phyloP scores from a whole-genome alignment of 1,284 basidiomycete species.

The Entoloma clypeatum region DNA sequence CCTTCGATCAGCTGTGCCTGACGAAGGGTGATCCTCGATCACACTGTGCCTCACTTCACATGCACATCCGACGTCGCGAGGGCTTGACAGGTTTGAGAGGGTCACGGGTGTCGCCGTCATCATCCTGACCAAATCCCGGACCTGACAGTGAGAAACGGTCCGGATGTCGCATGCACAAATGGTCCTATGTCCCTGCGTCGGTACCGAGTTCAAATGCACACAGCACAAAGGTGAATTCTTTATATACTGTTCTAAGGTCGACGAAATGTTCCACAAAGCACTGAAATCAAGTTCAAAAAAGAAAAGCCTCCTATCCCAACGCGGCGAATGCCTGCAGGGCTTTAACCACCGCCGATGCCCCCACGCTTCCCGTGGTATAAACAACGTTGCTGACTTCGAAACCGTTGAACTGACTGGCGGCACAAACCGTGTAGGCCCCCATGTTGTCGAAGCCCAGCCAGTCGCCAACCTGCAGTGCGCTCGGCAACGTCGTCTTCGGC shows the following conservation, averaged over 20 bases:
- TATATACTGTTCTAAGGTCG: conserved; percentile 8
- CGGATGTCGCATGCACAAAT: conserved; percentile 28
- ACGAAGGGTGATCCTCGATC: conserved; percentile 32
- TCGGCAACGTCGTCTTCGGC: conserved; percentile 57
- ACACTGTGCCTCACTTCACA: too few relatives aligned
- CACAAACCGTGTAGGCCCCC: conserved; percentile 93
- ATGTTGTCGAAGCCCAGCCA: conserved; percentile 92
- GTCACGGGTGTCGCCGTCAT: too few relatives aligned
- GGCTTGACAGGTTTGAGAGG: too few relatives aligned
- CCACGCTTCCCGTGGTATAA: conserved; percentile 52
- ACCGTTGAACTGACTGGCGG: conserved; percentile 87
- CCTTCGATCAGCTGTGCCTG: conserved; percentile 34
- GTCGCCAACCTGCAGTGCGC: conserved; percentile 74
- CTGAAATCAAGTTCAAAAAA: conserved; percentile 1
- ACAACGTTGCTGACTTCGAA: conserved; percentile 65
- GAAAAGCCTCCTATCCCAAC: conserved; percentile 25
- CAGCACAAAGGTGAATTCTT: conserved; percentile 20
- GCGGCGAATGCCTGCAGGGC: conserved; percentile 29
- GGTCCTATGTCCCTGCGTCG: conserved; percentile 31
- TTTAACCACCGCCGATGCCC: conserved; percentile 30
- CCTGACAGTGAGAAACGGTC: conserved; percentile 26
- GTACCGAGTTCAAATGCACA: conserved; percentile 26
- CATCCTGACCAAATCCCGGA: too few relatives aligned
- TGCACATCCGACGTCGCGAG: too few relatives aligned
- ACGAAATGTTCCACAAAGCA: background rate